Evolutionary conservation across 2,329 filamentous ascomycete species (phyloP).

Genomic region (Colletotrichum camelliae): DNA sequence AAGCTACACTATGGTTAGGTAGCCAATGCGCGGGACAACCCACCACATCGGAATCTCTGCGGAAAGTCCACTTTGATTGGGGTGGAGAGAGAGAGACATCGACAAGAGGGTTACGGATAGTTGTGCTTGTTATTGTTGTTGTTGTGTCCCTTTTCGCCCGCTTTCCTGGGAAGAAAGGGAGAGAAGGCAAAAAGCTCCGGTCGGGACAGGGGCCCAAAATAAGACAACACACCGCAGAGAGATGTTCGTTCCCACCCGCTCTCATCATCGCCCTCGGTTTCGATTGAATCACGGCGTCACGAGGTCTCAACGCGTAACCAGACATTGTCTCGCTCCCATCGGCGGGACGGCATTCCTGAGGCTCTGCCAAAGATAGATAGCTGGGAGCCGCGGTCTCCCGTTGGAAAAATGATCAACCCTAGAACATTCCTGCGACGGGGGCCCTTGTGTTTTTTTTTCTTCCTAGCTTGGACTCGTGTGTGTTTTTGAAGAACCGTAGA

Average conservation of each 20-base stretch:
- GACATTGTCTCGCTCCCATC: conserved; percentile 11
- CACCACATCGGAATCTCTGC: background rate
- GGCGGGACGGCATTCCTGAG: background rate
- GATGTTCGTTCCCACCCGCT: background rate
- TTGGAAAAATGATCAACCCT: background rate
- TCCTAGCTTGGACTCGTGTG: background rate
- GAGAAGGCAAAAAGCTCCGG: background rate
- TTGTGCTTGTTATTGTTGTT: background rate
- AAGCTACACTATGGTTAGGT: background rate
- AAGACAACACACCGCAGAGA: background rate
- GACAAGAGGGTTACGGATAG: background rate
- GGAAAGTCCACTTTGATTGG: background rate
- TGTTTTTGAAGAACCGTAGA: background rate
- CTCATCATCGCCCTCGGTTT: background rate
- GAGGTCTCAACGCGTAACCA: background rate
- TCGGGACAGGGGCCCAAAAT: background rate
- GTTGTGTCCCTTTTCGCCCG: background rate
- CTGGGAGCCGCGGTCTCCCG: background rate
- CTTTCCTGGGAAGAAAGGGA: background rate
- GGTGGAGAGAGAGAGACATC: background rate
- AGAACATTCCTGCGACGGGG: background rate
- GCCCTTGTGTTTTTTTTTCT: background rate
- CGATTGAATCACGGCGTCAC: conserved; percentile 8
- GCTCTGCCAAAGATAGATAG: background rate
- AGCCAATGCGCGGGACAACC: background rate